Evolutionary conservation across 345 rosid genomes (phyloP), one percentile per base, ranked within the genome.

Genomic region (Linum tenue): DNA sequence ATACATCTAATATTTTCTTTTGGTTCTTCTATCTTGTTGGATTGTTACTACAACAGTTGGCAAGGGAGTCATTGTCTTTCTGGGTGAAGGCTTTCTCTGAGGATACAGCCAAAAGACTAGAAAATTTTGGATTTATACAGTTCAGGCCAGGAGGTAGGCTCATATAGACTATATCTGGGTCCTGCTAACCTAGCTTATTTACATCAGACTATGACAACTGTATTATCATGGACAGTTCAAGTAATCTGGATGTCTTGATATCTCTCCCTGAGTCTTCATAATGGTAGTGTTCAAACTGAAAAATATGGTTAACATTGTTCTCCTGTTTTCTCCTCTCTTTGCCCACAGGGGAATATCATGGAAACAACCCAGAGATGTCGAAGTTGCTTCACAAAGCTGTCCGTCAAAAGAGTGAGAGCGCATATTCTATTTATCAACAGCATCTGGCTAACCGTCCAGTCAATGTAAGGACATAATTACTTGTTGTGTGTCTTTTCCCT

Each of bases 81-180:
- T 94, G 99, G 99, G 97, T 90, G 67, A 94, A 94, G 78, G 99
- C 99, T 69, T 94, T 90, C 74, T 94, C 99, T 22, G 95, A 87
- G 77, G 99, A 90, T 69, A 94, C 99, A 41, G 89, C 99, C 15
- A 94, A 94, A 78, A 82, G 99, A 74, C 77, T 94, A 77, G 96
- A 94, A 76, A 94, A 94, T 63, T 94, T 83, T 65, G 99, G 99
- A 39, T 94, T 88, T 75, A 94, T 94, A 77, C 97, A 94, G 62
- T 83, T 84, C 60, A 86, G 97, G 75, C 88, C 97, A 64, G 99
- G 99, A 84, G 99, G 99, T 83, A 61, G 53, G 14, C 14, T 22
- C 31, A 22, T 48, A 48, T 48, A 48, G 31, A 22, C 31, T 22
- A 22, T 4, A 44, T 48, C 50, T 9, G 53, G 53, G 53, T 3